A percentile compares a stretch with the other conserved stretches of the same genome.
phyloP scores from a whole-genome alignment of 1,139 yeast genomes.

The Candida sojae region DNA sequence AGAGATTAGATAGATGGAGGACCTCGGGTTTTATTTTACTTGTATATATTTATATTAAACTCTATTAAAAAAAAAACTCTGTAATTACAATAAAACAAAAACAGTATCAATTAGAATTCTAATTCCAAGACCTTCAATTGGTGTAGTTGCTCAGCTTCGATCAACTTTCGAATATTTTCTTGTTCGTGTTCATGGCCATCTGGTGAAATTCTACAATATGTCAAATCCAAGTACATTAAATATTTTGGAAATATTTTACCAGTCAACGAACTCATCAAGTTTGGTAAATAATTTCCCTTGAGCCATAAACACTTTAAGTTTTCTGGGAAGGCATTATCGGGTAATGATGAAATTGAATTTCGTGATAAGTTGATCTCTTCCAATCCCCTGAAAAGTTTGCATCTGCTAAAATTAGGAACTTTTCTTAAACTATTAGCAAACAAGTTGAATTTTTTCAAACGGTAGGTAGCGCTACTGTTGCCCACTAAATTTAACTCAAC shows the following conservation, averaged over 20 bases:
- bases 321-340: slow-evolving; percentile 15
- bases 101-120: background rate
- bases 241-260: slow-evolving; percentile 15
- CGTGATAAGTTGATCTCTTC: slow-evolving; percentile 22
- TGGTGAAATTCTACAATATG: slow-evolving; percentile 16
- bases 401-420: slow-evolving; percentile 4
- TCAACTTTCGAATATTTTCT: slow-evolving; percentile 3
- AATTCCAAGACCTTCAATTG: slow-evolving; percentile 5
- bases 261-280: slow-evolving; percentile 10
- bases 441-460: slow-evolving; percentile 15
- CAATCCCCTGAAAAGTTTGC: slow-evolving; percentile 17
- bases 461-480: background rate
- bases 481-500: slow-evolving; percentile 9
- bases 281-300: slow-evolving; percentile 21
- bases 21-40: background rate
- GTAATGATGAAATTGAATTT: slow-evolving; percentile 20
- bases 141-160: slow-evolving; percentile 6
- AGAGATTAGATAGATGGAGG: slow-evolving; percentile 54
- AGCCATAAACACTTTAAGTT: slow-evolving; percentile 18
- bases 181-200: background rate
- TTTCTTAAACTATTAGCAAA: slow-evolving; percentile 22
- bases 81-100: background rate
- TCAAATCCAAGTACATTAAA: slow-evolving; percentile 17
- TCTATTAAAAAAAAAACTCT: background rate
- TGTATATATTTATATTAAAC: slow-evolving; percentile 2